Base-by-base conservation (phyloP, 352 stramenopile genomes). In the Peronosclerospora sorghi region DNA sequence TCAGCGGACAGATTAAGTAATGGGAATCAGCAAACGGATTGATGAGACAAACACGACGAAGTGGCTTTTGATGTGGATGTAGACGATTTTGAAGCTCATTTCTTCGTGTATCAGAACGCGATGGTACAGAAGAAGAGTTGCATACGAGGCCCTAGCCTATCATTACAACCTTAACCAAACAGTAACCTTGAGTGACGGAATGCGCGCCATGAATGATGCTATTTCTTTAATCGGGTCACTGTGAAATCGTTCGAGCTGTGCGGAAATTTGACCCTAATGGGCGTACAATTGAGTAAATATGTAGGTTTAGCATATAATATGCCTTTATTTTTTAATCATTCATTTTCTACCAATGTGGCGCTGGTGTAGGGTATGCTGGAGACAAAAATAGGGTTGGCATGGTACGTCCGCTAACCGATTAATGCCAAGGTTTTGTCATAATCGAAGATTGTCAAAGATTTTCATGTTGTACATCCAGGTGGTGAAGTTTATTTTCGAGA, bases 151-250 rank as follows among this genome's bases (percentile, higher is more conserved):
- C 52, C 44, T 17, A 83, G 85, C 36, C 29, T 62, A 15, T 35
- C 87, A 9, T 78, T 80, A 19, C 61, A 71, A 8, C n/a, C n/a
- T n/a, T n/a, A 89, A 88, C 43, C 71, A 94, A 73, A 59, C 75
- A 58, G 70, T 98, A 42, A 69, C 73, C 62, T 48, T 99, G 44
- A 92, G 97, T 54, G 90, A 98, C 62, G 83, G 76, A 8, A 98
- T 98, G 55, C 83, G 92, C 24, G 94, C 87, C 8, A 98, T 98
- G 91, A 99, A 99, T 61, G 92, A 88, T 23, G 95, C 87, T 1
- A 99, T 99, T 48, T 96, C 95, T 20, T n/a, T 65, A 86, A 91
- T 5, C 62, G 94, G 42, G 72, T 98, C 21, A 97, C 62, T 58
- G 67, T 0, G 82, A 91, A 35, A 86, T 98, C 27, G 66, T 83